Evolutionary conservation across 495 filamentous ascomycete species (phyloP).

Genomic region (Annulohypoxylon moriforme): DNA sequence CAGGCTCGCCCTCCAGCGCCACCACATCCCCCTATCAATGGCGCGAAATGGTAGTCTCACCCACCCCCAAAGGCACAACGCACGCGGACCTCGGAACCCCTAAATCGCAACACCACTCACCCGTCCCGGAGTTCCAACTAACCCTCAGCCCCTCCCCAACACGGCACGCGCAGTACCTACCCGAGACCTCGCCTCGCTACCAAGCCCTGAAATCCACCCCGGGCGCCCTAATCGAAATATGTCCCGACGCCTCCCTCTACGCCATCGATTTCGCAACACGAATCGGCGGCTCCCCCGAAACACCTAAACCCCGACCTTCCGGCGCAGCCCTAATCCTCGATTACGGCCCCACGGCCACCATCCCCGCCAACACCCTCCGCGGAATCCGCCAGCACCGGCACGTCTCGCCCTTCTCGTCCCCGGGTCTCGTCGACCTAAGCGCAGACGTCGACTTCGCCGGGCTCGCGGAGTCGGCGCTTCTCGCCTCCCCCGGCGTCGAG

Average conservation of each 20-base stretch:
- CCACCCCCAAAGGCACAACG: conserved; percentile 63
- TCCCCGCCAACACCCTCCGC: conserved; percentile 87
- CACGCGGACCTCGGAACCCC: conserved; percentile 58
- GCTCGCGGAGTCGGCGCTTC: conserved; percentile 81
- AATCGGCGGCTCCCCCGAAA: conserved; percentile 72
- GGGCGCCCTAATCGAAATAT: conserved; percentile 82
- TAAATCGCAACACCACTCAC: conserved; percentile 64
- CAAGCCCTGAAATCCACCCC: conserved; percentile 71
- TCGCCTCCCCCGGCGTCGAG: conserved; percentile 80
- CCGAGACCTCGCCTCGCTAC: conserved; percentile 84
- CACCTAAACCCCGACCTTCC: conserved; percentile 60
- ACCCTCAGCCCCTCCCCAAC: conserved; percentile 78
- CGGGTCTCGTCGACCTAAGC: conserved; percentile 85
- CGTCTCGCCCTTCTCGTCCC: conserved; percentile 78
- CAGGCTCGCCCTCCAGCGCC: conserved; percentile 56
- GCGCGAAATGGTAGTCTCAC: conserved; percentile 88
- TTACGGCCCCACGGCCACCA: conserved; percentile 82
- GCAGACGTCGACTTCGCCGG: conserved; percentile 93
- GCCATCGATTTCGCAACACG: conserved; percentile 81
- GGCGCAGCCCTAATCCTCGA: conserved; percentile 94
- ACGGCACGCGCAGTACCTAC: conserved; percentile 84
- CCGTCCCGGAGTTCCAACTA: conserved; percentile 82
- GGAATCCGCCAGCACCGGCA: conserved; percentile 80
- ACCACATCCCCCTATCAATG: conserved; percentile 71
- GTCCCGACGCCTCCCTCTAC: conserved; percentile 83